Percentiles rank a stretch among this genome's conserved stretches.
These are phyloP conservation scores for Euphrasia confusa DNA, from an alignment of 257 asterid species.

Conservation along the genomic window DNA sequence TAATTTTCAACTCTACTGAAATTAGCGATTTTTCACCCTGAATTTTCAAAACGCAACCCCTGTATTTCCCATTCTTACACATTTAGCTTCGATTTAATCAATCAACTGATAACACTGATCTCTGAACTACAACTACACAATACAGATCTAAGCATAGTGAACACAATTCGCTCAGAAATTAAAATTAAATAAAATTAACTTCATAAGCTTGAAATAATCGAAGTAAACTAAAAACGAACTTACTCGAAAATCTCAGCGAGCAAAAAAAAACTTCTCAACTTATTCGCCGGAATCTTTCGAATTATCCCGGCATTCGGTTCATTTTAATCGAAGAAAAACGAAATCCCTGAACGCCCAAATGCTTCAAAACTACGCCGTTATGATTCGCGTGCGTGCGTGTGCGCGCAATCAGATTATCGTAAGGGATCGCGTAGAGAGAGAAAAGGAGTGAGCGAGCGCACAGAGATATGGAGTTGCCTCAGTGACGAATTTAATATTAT, in stretches of 20 bases:
- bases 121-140: conserved; percentile 30
- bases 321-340: background rate
- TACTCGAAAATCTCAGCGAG: conserved; percentile 30
- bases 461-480: conserved; percentile 34
- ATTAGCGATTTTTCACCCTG: conserved; percentile 26
- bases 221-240: conserved; percentile 9
- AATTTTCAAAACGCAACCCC: conserved; percentile 17
- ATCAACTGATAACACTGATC: background rate
- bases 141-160: conserved; percentile 53
- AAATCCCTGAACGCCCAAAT: conserved; percentile 38
- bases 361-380: conserved; percentile 43
- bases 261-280: conserved; percentile 29
- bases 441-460: conserved; percentile 22
- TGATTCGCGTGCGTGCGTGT: conserved; percentile 32
- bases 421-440: conserved; percentile 57
- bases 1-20: conserved; percentile 24
- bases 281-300: conserved; percentile 28
- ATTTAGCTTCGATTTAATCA: background rate
- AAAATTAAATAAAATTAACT: background rate
- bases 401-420: conserved; percentile 37
- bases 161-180: conserved; percentile 19
- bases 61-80: conserved; percentile 19
- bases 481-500: conserved; percentile 39
- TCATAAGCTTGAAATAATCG: conserved; percentile 19
- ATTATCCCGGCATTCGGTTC: conserved; percentile 24